A percentile compares a stretch with the other conserved stretches of the same genome.
Evolutionary conservation across 495 filamentous ascomycete species (phyloP).

Genomic region (Thermochaetoides thermophila): DNA sequence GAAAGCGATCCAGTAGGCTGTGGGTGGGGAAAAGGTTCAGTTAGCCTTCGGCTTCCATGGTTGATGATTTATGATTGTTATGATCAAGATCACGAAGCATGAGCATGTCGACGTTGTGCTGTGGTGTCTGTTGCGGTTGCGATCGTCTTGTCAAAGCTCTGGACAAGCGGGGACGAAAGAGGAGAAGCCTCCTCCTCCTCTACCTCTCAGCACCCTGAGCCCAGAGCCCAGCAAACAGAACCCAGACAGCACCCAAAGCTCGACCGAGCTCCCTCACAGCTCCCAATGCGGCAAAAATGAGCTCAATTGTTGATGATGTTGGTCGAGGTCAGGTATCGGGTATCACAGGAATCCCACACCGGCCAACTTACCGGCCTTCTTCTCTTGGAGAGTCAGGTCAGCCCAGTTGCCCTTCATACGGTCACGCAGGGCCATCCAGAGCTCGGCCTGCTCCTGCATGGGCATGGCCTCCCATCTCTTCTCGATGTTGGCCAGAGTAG

Average conservation of each 20-base stretch:
- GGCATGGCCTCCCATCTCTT: constrained; percentile 98
- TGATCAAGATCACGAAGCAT: no score
- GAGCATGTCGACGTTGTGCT: no score
- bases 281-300: constrained; percentile 2
- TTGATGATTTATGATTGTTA: no score
- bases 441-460: constrained; percentile 93
- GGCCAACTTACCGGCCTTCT: constrained; percentile 90
- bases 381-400: constrained; percentile 86
- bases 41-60: no score
- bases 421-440: constrained; percentile 96
- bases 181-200: no score
- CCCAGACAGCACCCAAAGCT: no score
- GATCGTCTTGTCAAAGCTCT: no score
- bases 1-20: constrained; percentile 98
- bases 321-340: constrained; percentile 1
- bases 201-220: no score
- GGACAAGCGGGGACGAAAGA: no score
- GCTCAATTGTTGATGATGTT: not conserved
- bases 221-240: no score
- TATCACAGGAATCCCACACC: no score
- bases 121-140: no score
- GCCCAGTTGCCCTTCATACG: constrained; percentile 96
- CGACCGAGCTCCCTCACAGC: constrained; percentile 2
- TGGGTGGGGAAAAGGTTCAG: constrained; percentile 8
- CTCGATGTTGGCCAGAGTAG: constrained; percentile 93